A percentile compares a stretch with the other conserved stretches of the same genome.
Conservation (phyloP, 495 filamentous ascomycete species). For the Terfezia claveryi region DNA sequence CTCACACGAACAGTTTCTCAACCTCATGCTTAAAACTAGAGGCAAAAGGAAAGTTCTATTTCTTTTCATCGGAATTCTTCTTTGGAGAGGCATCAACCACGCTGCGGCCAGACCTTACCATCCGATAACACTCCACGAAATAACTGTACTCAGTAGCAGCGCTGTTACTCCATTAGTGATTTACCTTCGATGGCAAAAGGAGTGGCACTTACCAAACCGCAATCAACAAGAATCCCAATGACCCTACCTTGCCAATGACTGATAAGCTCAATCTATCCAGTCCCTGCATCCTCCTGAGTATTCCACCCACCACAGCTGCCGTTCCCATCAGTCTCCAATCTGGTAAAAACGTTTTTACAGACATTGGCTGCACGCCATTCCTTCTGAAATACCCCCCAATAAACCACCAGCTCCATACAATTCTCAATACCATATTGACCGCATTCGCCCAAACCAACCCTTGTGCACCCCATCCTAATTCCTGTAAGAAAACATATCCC, state of each 20-base stretch:
- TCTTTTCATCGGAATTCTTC: no score
- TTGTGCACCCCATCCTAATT: conserved; percentile 43
- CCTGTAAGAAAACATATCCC: conserved; percentile 45
- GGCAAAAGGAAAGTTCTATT: no score
- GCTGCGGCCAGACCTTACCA: conserved; percentile 14
- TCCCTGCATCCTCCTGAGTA: conserved; percentile 13
- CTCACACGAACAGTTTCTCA: no score
- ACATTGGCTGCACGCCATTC: conserved; percentile 16
- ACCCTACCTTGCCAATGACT: conserved; percentile 28
- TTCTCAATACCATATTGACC: conserved; percentile 67
- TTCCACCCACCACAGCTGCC: conserved; percentile 18
- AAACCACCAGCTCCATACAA: conserved; percentile 55
- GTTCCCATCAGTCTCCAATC: conserved; percentile 19
- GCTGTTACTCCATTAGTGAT: conserved; percentile 21
- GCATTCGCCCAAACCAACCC: conserved; percentile 70
- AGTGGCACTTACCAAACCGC: conserved; percentile 2
- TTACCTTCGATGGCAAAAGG: conserved; percentile 25
- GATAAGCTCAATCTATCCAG: conserved; percentile 28
- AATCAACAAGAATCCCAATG: conserved; percentile 32
- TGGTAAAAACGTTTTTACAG: conserved; percentile 13
- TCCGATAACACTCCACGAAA: conserved; percentile 28
- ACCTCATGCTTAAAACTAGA: no score
- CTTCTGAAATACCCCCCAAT: conserved; percentile 39
- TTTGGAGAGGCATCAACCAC: no score
- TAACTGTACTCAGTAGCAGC: conserved; percentile 38